These are phyloP conservation scores for Aspergillus alliaceus DNA, from an alignment of 2,329 filamentous ascomycete species.

Conservation along the genomic window DNA sequence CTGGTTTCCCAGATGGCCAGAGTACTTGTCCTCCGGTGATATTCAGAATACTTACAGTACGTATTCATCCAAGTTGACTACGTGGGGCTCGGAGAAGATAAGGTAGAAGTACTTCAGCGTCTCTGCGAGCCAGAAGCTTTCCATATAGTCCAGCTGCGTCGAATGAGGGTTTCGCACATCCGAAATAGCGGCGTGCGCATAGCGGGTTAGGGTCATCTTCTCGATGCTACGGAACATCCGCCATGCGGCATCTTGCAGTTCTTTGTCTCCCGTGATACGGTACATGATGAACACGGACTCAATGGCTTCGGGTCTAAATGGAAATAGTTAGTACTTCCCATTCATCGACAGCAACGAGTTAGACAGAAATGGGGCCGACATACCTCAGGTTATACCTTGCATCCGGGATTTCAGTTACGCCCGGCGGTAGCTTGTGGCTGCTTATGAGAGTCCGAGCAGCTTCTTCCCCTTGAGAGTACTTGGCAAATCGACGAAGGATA, in stretches of 20 bases:
- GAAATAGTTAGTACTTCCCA: not conserved
- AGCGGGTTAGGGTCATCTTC: conserved; percentile 42
- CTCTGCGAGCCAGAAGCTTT: conserved; percentile 49
- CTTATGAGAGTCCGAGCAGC: conserved; percentile 23
- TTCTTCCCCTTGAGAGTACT: conserved; percentile 17
- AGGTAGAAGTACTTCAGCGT: conserved; percentile 48
- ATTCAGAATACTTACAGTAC: conserved; percentile 35
- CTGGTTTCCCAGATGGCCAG: not conserved
- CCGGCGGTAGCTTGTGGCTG: conserved; percentile 24
- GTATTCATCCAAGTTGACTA: conserved; percentile 45
- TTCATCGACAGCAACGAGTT: not conserved
- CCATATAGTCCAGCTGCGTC: conserved; percentile 40
- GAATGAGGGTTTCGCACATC: conserved; percentile 39
- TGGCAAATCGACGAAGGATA: conserved; percentile 20
- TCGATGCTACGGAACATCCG: conserved; percentile 52
- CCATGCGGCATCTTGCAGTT: conserved; percentile 48
- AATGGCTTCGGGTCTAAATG: conserved; percentile 55
- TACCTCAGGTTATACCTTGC: conserved; percentile 34
- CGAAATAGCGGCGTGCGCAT: conserved; percentile 44
- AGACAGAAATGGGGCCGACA: not conserved
- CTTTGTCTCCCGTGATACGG: conserved; percentile 57
- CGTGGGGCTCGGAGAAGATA: conserved; percentile 42
- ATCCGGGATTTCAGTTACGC: conserved; percentile 27
- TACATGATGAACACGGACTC: conserved; percentile 64
- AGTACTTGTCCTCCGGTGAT: not conserved